Percentiles rank a stretch among this genome's conserved stretches.
phyloP scores from a whole-genome alignment of 2,329 filamentous ascomycete species.

The Biscogniauxia sp. region DNA sequence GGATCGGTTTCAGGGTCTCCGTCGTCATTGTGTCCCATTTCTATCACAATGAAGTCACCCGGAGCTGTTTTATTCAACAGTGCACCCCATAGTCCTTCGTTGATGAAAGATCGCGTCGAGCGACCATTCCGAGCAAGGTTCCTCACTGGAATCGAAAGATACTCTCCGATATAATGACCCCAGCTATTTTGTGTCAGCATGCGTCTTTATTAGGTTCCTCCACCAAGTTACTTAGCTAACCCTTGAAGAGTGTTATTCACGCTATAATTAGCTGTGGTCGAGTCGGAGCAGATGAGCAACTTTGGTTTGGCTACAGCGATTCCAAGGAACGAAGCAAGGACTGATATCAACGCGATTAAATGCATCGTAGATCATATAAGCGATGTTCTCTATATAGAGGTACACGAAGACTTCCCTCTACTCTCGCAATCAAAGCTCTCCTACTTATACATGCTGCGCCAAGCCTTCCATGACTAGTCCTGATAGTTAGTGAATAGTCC shows the following conservation, averaged over 20 bases:
- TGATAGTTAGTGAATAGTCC: neutral
- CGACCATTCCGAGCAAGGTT: slow-evolving; percentile 19
- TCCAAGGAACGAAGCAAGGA: neutral
- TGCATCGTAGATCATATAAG: neutral
- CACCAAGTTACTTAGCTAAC: neutral
- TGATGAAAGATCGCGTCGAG: slow-evolving; percentile 21
- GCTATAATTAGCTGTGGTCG: slow-evolving; percentile 2
- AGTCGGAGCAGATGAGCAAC: slow-evolving; percentile 4
- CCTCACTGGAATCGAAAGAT: slow-evolving; percentile 8
- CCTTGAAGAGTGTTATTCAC: neutral
- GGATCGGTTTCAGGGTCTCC: slow-evolving; percentile 20
- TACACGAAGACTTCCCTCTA: neutral
- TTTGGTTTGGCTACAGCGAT: neutral
- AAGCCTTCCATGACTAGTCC: neutral
- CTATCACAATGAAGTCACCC: slow-evolving; percentile 24
- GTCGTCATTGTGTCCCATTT: slow-evolving; percentile 29
- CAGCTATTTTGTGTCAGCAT: slow-evolving; percentile 8
- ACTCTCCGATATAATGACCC: slow-evolving; percentile 14
- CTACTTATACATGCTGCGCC: neutral
- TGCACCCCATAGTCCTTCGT: slow-evolving; percentile 18
- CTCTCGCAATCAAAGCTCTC: neutral
- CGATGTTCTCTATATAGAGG: neutral
- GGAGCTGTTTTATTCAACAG: slow-evolving; percentile 12
- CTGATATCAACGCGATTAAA: neutral
- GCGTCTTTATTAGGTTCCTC: neutral